Percentiles rank a stretch among this genome's conserved stretches.
phyloP scores from a whole-genome alignment of 768 basidiomycete genomes.

The Suillus lakei region DNA sequence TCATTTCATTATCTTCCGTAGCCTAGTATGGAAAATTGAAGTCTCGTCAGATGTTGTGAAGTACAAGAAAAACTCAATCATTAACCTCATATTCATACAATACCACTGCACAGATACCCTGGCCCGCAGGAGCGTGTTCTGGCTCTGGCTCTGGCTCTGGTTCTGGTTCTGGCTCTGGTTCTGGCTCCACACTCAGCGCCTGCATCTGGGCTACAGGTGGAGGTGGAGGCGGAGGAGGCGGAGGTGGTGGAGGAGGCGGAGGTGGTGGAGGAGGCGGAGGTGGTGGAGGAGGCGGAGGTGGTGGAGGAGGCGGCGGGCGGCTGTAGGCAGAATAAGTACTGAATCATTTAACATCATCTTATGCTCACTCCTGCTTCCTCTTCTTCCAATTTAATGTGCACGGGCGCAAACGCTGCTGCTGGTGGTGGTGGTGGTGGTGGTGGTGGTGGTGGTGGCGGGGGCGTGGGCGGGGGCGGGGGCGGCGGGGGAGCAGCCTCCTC shows the following conservation, averaged over 20 bases:
- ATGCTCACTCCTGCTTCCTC: constrained; percentile 17
- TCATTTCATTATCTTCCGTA: constrained; percentile 87
- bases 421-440: constrained; percentile 40
- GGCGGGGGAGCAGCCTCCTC: constrained; percentile 23
- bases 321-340: constrained; percentile 21
- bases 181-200: constrained; percentile 31
- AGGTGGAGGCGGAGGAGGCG: constrained; percentile 52
- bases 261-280: constrained; percentile 44
- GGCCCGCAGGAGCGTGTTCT: constrained; percentile 18
- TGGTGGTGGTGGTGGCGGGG: constrained; percentile 37
- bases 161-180: constrained; percentile 46
- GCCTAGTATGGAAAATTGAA: constrained; percentile 47
- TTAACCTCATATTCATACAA: constrained; percentile 78
- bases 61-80: neutral
- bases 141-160: constrained; percentile 47
- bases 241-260: constrained; percentile 40
- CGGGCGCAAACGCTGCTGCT: constrained; percentile 38
- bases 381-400: constrained; percentile 26
- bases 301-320: constrained; percentile 44
- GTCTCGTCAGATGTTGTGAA: neutral
- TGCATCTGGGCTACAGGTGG: constrained; percentile 43
- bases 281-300: constrained; percentile 33
- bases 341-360: neutral
- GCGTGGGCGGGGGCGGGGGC: constrained; percentile 22
- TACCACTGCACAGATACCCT: constrained; percentile 74